These are phyloP conservation scores for Mycena alexandri DNA, from an alignment of 768 basidiomycete genomes.

Conservation along the genomic window DNA sequence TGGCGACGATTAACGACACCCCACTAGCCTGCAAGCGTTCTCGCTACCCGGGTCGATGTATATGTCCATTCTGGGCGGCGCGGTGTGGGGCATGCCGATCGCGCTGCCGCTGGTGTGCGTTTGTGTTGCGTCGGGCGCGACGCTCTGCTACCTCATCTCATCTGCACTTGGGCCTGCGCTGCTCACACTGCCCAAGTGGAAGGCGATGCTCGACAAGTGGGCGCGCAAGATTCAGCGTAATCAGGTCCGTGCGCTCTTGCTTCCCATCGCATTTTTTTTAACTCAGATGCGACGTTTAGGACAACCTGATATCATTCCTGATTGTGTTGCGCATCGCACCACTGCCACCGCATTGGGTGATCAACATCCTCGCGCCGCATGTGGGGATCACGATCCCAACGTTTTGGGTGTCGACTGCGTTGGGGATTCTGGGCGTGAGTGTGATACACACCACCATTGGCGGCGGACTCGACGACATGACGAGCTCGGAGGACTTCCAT, in stretches of 20 bases:
- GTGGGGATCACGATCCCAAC: conserved; percentile 87
- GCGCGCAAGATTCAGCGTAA: conserved; percentile 81
- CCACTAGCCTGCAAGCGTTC: conserved; percentile 89
- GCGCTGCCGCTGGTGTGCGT: conserved; percentile 93
- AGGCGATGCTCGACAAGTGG: conserved; percentile 86
- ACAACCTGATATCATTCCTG: conserved; percentile 91
- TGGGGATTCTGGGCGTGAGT: conserved; percentile 91
- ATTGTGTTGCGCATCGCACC: conserved; percentile 96
- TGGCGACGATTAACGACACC: too few relatives aligned
- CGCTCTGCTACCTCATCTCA: conserved; percentile 93
- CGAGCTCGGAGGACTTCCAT: conserved; percentile 92
- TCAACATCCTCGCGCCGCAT: conserved; percentile 93
- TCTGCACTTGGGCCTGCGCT: conserved; percentile 94
- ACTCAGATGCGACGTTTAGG: conserved; percentile 43
- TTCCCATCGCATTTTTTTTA: not conserved
- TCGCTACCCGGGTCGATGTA: conserved; percentile 98
- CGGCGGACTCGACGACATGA: conserved; percentile 95
- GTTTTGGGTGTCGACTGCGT: conserved; percentile 92
- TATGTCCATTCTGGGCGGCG: conserved; percentile 94
- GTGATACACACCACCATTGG: conserved; percentile 98
- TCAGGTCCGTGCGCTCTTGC: conserved; percentile 4
- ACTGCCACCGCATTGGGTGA: conserved; percentile 96
- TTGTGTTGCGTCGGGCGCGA: conserved; percentile 91
- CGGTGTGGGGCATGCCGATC: conserved; percentile 90
- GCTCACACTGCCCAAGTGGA: conserved; percentile 88